phyloP scores from a whole-genome alignment of 2,329 filamentous ascomycete genomes.

The Phialophora macrospora region DNA sequence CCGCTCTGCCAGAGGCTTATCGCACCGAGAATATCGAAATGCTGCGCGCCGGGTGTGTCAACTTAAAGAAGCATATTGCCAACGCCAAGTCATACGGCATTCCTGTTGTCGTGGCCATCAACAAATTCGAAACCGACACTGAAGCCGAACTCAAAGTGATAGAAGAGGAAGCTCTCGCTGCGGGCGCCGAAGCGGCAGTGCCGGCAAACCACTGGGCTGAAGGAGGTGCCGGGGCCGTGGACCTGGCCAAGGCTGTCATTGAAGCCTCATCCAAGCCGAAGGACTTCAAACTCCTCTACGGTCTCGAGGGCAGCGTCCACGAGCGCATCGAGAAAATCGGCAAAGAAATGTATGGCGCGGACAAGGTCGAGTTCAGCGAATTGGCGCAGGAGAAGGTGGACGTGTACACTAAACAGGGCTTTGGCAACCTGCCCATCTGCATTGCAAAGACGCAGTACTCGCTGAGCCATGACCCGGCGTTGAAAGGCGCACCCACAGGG shows the following conservation, averaged over 20 bases:
- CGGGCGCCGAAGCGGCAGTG: slow-evolving; percentile 92
- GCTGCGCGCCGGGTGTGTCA: slow-evolving; percentile 86
- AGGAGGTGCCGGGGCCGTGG: slow-evolving; percentile 85
- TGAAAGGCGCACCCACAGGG: slow-evolving; percentile 93
- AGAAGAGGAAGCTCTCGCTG: slow-evolving; percentile 85
- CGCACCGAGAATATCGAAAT: slow-evolving; percentile 91
- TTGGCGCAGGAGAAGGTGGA: slow-evolving; percentile 95
- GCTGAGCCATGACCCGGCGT: slow-evolving; percentile 84
- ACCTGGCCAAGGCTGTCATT: slow-evolving; percentile 86
- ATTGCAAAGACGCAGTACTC: slow-evolving; percentile 99
- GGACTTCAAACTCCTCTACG: slow-evolving; percentile 86
- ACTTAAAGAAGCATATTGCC: slow-evolving; percentile 91
- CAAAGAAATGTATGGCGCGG: slow-evolving; percentile 91
- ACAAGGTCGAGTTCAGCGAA: slow-evolving; percentile 88
- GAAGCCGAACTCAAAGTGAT: slow-evolving; percentile 88
- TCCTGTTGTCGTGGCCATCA: slow-evolving; percentile 95
- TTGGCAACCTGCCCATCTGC: slow-evolving; percentile 91
- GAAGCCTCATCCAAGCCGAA: slow-evolving; percentile 81
- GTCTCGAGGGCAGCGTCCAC: slow-evolving; percentile 76
- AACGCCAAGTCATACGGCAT: slow-evolving; percentile 90
- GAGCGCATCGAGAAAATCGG: slow-evolving; percentile 90
- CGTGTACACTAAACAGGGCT: slow-evolving; percentile 89
- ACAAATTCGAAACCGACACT: slow-evolving; percentile 93
- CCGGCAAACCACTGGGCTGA: slow-evolving; percentile 96
- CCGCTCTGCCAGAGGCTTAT: slow-evolving; percentile 84